Percentiles rank a stretch among this genome's conserved stretches.
phyloP scores from a whole-genome alignment of 2,329 filamentous ascomycete species.

The Claviceps citrina region DNA sequence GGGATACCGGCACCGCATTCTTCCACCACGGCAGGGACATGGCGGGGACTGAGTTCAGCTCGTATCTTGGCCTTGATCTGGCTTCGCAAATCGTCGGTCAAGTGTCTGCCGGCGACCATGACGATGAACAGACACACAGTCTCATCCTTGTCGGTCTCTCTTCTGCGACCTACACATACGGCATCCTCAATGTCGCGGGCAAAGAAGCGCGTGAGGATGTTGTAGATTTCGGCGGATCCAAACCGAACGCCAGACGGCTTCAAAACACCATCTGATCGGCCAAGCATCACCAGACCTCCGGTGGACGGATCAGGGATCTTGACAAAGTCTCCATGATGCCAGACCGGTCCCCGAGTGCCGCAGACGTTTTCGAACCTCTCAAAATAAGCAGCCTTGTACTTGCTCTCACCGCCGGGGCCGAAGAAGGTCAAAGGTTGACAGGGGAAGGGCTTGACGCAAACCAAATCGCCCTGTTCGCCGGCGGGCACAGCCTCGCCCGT shows the following conservation, averaged over 20 bases:
- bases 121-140: conserved; percentile 81
- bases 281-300: conserved; percentile 76
- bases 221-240: conserved; percentile 91
- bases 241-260: conserved; percentile 89
- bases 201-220: conserved; percentile 76
- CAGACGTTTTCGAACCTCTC: conserved; percentile 50
- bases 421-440: conserved; percentile 87
- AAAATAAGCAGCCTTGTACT: conserved; percentile 78
- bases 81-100: conserved; percentile 43
- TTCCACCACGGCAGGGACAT: conserved; percentile 74
- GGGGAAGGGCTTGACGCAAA: conserved; percentile 75
- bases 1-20: conserved; percentile 70
- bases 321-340: conserved; percentile 94
- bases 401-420: conserved; percentile 45
- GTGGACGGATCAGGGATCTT: conserved; percentile 48
- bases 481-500: conserved; percentile 39
- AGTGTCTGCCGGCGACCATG: conserved; percentile 42
- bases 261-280: conserved; percentile 78
- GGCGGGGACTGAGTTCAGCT: conserved; percentile 68
- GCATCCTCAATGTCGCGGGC: conserved; percentile 65
- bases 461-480: conserved; percentile 68
- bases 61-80: conserved; percentile 55
- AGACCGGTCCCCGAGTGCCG: conserved; percentile 34
- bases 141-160: conserved; percentile 60
- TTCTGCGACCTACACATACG: conserved; percentile 68